Evolutionary conservation across 495 filamentous ascomycete species (phyloP), one percentile per base, ranked within the genome.

Genomic region (Xylaria sp.): DNA sequence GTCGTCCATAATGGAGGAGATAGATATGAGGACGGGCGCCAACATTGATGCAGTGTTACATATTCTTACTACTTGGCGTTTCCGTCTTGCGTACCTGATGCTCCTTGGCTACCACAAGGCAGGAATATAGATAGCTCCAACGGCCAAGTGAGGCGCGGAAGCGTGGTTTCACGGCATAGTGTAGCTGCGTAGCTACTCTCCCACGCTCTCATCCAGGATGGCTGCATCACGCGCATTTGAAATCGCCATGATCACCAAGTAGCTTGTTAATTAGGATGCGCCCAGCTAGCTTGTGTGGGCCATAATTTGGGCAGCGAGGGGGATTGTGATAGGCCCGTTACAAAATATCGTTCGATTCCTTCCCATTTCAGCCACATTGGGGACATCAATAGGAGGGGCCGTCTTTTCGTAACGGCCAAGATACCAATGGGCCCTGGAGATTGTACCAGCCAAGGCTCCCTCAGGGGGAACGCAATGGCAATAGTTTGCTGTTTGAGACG

Each of bases 371-470:
- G 59, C 37, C 7, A 44, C 37, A 62, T 26, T 14, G 19, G 37
- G 59, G 35, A 21, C 26, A 31, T 12, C 21, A 46, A 3, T 37
- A 66, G 26, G 33, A 52, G 44, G 62, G 44, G 43, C 44, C n/a
- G 62, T 50, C 44, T 52, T 50, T 66, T 52, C 37, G 62, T 66
- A 66, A 66, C 62, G 62, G 62, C 62, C 62, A 66, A 65, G 62
- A 17, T 37, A 19, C 62, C 62, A 66, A 66, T 52, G 15, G n/a
- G 12, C 24, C 61, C 40, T 14, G 59, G 37, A 33, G 12, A n/a
- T 11, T 46, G n/a, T 48, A 26, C 29, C 1, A 52, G 62, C 62
- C 62, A 66, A 66, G 62, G 29, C 62, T 29, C 43, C 62, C 62
- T 52, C 52, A n/a, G 3, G 11, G 41, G 44, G 17, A 66, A 35